Evolutionary conservation across 2,329 filamentous ascomycete genomes (phyloP), one percentile per base, ranked within the genome.

Genomic region (Penicillium carneum): DNA sequence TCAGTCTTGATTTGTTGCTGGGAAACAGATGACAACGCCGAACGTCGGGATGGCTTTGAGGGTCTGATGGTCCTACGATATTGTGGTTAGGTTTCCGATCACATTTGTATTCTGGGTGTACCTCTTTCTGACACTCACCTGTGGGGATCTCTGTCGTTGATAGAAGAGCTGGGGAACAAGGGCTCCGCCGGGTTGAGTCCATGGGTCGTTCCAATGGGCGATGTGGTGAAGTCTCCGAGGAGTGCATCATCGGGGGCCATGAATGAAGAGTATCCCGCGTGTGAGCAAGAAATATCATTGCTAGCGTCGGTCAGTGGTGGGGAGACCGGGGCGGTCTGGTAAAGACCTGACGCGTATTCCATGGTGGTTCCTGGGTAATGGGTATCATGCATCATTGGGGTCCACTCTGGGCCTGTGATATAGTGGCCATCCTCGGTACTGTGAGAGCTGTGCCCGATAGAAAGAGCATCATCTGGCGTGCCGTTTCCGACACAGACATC

Each of bases 291-390:
- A 47, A 77, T 64, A 63, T 79, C 77, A 74, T 78, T 76, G 64
- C 75, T 77, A 39, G 74, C 73, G 63, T 80, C 78, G 16, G 77
- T 80, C 67, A 80, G 65, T 33, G 78, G 78, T 50, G 78, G 78
- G 57, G 78, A 80, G 57, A 79, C 76, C 20, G 78, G 78, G 26
- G 76, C 70, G n/a, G 75, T 68, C 63, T 73, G 72, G 63, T 77
- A 77, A 58, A 77, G 64, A 62, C 69, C 71, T 31, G 75, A 70
- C 34, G 72, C 69, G 47, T 76, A 71, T 42, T 76, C 76, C 66
- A 77, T 65, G 36, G 72, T 64, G 46, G 75, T 71, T 68, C 72
- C 70, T 51, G 74, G 71, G 69, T 76, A 76, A 45, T 72, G 69
- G 52, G 65, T 64, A 61, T 77, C 76, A 65, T 73, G 62, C 59